These are phyloP conservation scores for Jamesozyma piceae DNA, from an alignment of 805 yeast genomes.

Conservation along the genomic window DNA sequence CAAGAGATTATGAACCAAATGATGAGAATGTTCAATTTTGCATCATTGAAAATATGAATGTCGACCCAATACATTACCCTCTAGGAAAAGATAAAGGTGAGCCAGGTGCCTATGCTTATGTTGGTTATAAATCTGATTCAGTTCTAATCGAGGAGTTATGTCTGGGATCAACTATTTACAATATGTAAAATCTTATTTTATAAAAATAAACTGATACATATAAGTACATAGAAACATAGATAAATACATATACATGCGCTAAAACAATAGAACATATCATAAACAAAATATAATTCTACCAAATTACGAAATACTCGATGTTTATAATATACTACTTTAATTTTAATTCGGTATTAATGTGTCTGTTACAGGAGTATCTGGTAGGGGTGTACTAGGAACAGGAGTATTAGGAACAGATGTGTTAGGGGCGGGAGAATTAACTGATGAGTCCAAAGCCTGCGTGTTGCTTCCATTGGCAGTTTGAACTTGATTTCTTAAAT, in stretches of 20 bases:
- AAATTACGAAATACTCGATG: too few species aligned
- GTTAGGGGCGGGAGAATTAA: not conserved
- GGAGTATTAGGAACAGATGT: not conserved
- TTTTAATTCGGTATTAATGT: not conserved
- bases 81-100: slow-evolving; percentile 27
- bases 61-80: slow-evolving; percentile 28
- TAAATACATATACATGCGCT: slow-evolving; percentile 1
- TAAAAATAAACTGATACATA: not conserved
- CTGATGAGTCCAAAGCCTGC: not conserved
- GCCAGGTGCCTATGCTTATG: slow-evolving; percentile 31
- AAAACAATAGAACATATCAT: not conserved
- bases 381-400: not conserved
- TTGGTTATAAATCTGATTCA: slow-evolving; percentile 23
- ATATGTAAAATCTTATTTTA: slow-evolving; percentile 12
- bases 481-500: slow-evolving; percentile 12
- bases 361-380: not conserved
- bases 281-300: too few species aligned
- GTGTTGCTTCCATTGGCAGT: not conserved
- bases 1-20: slow-evolving; percentile 35
- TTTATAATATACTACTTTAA: too few species aligned
- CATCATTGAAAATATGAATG: slow-evolving; percentile 26
- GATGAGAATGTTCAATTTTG: slow-evolving; percentile 31
- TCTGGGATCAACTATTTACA: slow-evolving; percentile 21
- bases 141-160: slow-evolving; percentile 19
- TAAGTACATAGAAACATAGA: not conserved